Evolutionary conservation across 1,284 basidiomycete species (phyloP), one percentile per base, ranked within the genome.

Genomic region (Tremellales sp.): DNA sequence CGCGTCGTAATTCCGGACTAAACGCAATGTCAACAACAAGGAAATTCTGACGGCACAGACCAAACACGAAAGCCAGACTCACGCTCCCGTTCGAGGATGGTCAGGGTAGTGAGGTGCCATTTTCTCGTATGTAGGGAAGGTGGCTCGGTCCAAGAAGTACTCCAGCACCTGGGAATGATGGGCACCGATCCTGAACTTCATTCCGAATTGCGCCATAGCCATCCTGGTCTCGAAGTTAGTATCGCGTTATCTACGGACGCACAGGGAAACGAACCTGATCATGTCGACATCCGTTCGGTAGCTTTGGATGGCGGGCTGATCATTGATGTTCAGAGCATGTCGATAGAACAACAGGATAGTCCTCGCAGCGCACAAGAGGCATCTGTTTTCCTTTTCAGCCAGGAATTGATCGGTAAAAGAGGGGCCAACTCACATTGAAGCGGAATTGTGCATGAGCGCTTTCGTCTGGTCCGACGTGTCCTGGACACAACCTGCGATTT

Each of bases 121-220:
- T 50, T 71, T 69, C 29, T 69, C 64, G 37, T 50, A 64, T 0
- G 66, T 61, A 10, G 68, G 68, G 43, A 63, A 54, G 7, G 58
- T 55, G 6, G 63, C 59, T 16, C 68, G 57, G 46, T 71, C 68
- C 36, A 71, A 46, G 49, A 71, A 71, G 51, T 71, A 71, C 39
- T 69, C 66, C 44, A 71, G 61, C 8, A 71, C 55, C 49, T 71
- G 68, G 8, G 68, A 56, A 38, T 71, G 68, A 42, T 71, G 68
- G 47, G 66, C 59, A 5, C 68, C 68, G 29, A 71, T 65, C 57
- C 68, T 68, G 52, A 66, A 67, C 9, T 54, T 47, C n/a, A 44
- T 33, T 40, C 66, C 63, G 47, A 60, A 66, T 38, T 62, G 60
- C 10, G 48, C 51, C 7, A 67, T 42, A 9, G 63, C 64, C 48